Conservation (phyloP, 2,329 filamentous ascomycete species). For the Tolypocladium sp. region DNA sequence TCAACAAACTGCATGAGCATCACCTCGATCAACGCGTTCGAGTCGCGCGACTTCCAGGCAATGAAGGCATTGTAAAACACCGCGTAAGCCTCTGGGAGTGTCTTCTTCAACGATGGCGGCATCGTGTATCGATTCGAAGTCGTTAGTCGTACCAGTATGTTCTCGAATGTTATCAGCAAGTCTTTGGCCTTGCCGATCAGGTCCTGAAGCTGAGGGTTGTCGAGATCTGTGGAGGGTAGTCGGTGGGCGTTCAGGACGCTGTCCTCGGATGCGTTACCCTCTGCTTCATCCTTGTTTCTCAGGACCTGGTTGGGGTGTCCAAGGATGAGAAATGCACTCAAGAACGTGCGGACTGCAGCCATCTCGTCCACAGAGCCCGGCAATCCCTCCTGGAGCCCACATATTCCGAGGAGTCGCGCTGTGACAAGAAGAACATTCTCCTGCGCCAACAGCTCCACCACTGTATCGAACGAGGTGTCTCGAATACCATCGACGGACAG, state of each 20-base stretch:
- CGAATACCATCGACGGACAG: conserved; percentile 63
- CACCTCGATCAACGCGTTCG: conserved; percentile 66
- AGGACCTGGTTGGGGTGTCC: conserved; percentile 72
- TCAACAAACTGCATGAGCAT: conserved; percentile 85
- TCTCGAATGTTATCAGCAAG: conserved; percentile 69
- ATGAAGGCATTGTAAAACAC: conserved; percentile 73
- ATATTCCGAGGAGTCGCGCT: conserved; percentile 57
- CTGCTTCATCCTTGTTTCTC: conserved; percentile 57
- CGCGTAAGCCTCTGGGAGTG: conserved; percentile 60
- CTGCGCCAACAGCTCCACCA: conserved; percentile 58
- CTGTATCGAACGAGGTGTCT: conserved; percentile 64
- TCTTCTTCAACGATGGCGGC: conserved; percentile 50
- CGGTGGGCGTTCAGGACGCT: conserved; percentile 16
- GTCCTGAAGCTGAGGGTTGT: conserved; percentile 57
- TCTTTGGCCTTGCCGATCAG: conserved; percentile 71
- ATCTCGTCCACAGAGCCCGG: conserved; percentile 56
- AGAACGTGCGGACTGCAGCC: conserved; percentile 63
- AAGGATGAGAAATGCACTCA: conserved; percentile 72
- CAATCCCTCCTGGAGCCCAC: conserved; percentile 58
- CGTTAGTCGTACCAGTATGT: conserved; percentile 57
- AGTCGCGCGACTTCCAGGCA: conserved; percentile 76
- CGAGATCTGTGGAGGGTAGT: conserved; percentile 35
- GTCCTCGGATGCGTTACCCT: conserved; percentile 45
- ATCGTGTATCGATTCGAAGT: conserved; percentile 58
- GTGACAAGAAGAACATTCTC: conserved; percentile 58